Evolutionary conservation across 1,284 basidiomycete species (phyloP).

Genomic region (Wolfiporia cocos): DNA sequence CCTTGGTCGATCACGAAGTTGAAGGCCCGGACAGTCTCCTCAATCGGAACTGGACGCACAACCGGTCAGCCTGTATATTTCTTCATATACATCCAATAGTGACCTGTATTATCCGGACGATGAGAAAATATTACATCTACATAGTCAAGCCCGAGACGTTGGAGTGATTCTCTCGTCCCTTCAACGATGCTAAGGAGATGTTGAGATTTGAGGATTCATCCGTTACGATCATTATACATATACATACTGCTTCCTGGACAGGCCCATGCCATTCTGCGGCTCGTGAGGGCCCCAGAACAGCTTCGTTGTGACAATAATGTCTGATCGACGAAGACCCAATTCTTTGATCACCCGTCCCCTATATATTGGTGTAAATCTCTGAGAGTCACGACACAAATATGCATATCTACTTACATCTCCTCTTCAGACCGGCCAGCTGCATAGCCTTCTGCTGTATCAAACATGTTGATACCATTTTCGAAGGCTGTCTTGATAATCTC

Average conservation of each 20-base stretch:
- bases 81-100: too few species aligned
- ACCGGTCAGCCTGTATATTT: too few species aligned
- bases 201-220: neutral
- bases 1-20: conserved; percentile 63
- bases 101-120: conserved; percentile 45
- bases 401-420: conserved; percentile 46
- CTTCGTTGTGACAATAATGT: conserved; percentile 72
- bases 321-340: conserved; percentile 62
- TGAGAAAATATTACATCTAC: conserved; percentile 72
- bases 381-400: neutral
- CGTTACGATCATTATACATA: conserved; percentile 21
- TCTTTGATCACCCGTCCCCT: conserved; percentile 80
- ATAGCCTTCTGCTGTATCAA: conserved; percentile 65
- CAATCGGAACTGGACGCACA: conserved; percentile 52
- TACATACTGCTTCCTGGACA: conserved; percentile 73
- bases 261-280: conserved; percentile 55
- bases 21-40: conserved; percentile 72
- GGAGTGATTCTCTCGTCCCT: conserved; percentile 64
- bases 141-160: conserved; percentile 70
- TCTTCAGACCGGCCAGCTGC: conserved; percentile 61
- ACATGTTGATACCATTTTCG: conserved; percentile 67
- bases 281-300: conserved; percentile 50
- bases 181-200: conserved; percentile 57
- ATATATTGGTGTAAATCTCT: neutral
- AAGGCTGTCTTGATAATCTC: conserved; percentile 62